A percentile compares a stretch with the other conserved stretches of the same genome.
These are phyloP conservation scores for Pseudozyma thailandica DNA, from an alignment of 1,284 basidiomycete species.

Conservation along the genomic window DNA sequence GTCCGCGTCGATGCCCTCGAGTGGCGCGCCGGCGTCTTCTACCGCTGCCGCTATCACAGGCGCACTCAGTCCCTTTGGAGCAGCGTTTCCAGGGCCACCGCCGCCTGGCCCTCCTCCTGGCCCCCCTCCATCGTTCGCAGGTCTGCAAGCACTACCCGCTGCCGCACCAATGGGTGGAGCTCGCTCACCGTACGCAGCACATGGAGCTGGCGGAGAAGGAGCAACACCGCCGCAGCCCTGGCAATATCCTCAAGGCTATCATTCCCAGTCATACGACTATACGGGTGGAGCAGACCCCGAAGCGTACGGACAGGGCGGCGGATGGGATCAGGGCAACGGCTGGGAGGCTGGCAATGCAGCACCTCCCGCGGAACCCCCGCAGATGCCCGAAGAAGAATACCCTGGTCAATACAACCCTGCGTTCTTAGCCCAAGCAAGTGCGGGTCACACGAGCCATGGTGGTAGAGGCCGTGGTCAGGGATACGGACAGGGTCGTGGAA, in stretches of 20 bases:
- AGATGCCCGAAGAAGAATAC: slow-evolving; percentile 49
- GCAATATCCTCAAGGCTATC: slow-evolving; percentile 12
- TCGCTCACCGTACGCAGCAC: slow-evolving; percentile 17
- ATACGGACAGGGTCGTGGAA: slow-evolving; percentile 9
- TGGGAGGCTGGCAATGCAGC: slow-evolving; percentile 7
- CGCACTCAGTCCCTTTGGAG: slow-evolving; percentile 10
- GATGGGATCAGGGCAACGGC: slow-evolving; percentile 10
- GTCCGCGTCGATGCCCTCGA: no score
- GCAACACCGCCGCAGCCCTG: slow-evolving; percentile 9
- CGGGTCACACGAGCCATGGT: slow-evolving; percentile 9
- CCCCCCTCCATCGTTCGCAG: slow-evolving; percentile 20
- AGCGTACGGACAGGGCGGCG: slow-evolving; percentile 1
- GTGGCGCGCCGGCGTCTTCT: slow-evolving; percentile 7
- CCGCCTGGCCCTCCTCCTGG: slow-evolving; percentile 36
- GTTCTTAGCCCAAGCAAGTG: slow-evolving; percentile 26
- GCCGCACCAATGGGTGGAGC: slow-evolving; percentile 17
- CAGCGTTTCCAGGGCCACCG: slow-evolving; percentile 9
- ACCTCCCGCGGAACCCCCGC: slow-evolving; percentile 14
- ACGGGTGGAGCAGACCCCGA: slow-evolving; percentile 1
- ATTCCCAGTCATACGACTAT: slow-evolving; percentile 5
- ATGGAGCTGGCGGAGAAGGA: background rate
- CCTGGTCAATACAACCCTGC: slow-evolving; percentile 49
- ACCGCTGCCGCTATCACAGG: slow-evolving; percentile 2
- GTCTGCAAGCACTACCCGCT: background rate
- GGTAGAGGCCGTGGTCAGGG: slow-evolving; percentile 9